phyloP scores from a whole-genome alignment of 257 asterid genomes.

The Ajuga chamaepitys region DNA sequence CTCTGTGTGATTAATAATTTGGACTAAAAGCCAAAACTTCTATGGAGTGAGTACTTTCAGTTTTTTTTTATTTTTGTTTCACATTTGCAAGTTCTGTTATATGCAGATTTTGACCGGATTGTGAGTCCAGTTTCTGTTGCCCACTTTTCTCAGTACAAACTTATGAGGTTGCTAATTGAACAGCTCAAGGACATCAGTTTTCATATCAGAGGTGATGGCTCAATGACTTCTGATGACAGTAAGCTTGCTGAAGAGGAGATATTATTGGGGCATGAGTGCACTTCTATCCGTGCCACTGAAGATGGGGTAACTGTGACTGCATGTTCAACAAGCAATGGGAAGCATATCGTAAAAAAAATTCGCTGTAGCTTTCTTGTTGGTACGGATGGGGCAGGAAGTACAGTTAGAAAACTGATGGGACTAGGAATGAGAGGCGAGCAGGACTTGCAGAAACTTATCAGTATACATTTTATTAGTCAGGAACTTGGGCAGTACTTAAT shows the following conservation, averaged over 20 bases:
- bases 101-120: constrained; percentile 73
- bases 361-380: constrained; percentile 69
- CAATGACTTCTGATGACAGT: constrained; percentile 13
- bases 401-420: constrained; percentile 63
- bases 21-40: neutral
- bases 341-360: constrained; percentile 30
- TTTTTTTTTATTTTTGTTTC: constrained; percentile 12
- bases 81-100: constrained; percentile 9
- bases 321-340: constrained; percentile 40
- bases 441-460: constrained; percentile 79
- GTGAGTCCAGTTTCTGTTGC: constrained; percentile 92
- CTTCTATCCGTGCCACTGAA: constrained; percentile 35
- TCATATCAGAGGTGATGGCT: constrained; percentile 21
- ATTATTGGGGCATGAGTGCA: constrained; percentile 78
- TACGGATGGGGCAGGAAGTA: constrained; percentile 90
- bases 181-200: constrained; percentile 63
- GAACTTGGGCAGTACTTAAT: constrained; percentile 78
- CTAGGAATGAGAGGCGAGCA: constrained; percentile 70
- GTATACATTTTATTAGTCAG: constrained; percentile 75
- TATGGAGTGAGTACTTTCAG: neutral
- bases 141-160: constrained; percentile 92
- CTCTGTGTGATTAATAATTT: neutral
- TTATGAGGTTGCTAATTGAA: constrained; percentile 49
- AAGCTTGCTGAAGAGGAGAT: constrained; percentile 37
- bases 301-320: constrained; percentile 50